Conservation (phyloP, 2,329 filamentous ascomycete species). For the Pleomassaria siparia region DNA sequence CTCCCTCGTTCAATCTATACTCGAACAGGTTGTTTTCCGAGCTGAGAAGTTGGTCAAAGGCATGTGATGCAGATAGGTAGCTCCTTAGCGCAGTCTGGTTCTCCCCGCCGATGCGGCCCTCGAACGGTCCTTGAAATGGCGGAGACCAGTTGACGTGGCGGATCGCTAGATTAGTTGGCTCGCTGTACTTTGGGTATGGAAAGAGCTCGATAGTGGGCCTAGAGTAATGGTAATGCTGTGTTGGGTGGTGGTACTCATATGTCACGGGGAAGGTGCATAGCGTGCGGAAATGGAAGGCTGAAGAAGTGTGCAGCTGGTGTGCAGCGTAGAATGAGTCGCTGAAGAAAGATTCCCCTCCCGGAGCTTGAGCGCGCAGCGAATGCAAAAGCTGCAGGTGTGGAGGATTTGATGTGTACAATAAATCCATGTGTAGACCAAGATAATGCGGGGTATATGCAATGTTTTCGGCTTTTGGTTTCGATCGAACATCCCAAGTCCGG, state of each 20-base stretch:
- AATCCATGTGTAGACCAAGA: conserved; percentile 89
- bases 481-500: conserved; percentile 83
- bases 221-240: conserved; percentile 60
- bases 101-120: conserved; percentile 35
- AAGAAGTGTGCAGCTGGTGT: conserved; percentile 33
- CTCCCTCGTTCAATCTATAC: conserved; percentile 73
- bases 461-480: conserved; percentile 81
- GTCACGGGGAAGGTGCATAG: conserved; percentile 52
- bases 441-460: conserved; percentile 82
- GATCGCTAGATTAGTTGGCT: conserved; percentile 38
- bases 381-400: conserved; percentile 87
- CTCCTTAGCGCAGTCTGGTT: conserved; percentile 28
- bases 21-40: conserved; percentile 63
- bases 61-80: conserved; percentile 47
- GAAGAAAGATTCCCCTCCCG: conserved; percentile 85
- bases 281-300: conserved; percentile 34
- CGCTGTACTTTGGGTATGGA: conserved; percentile 25
- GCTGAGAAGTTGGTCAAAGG: conserved; percentile 64
- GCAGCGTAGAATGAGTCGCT: conserved; percentile 71
- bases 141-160: conserved; percentile 69
- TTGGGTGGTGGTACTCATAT: conserved; percentile 69
- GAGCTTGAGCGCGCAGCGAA: conserved; percentile 77
- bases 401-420: conserved; percentile 79
- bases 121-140: conserved; percentile 70
- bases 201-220: conserved; percentile 58